phyloP scores from a whole-genome alignment of 148 eudicot genomes.

The Bassia scoparia region DNA sequence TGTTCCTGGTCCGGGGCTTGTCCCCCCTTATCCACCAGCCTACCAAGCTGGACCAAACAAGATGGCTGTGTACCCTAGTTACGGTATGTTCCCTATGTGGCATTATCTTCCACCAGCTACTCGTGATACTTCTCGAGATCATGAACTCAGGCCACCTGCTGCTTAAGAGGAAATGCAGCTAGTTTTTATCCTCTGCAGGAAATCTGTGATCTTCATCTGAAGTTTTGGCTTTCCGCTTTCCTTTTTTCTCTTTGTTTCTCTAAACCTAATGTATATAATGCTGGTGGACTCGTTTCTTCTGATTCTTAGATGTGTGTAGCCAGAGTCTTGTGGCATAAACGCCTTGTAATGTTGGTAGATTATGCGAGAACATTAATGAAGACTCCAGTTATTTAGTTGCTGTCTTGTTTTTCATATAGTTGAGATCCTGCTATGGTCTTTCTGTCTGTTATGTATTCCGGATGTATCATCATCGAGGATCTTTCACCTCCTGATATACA shows the following conservation, averaged over 20 bases:
- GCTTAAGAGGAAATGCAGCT: conserved; percentile 40
- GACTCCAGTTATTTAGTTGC: conserved; percentile 1
- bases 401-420: background rate
- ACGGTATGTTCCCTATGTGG: conserved; percentile 84
- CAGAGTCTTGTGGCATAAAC: conserved; percentile 6
- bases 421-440: background rate
- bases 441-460: background rate
- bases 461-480: background rate
- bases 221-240: conserved; percentile 23
- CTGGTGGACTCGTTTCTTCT: conserved; percentile 8
- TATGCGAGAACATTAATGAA: conserved; percentile 17
- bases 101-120: conserved; percentile 66
- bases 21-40: conserved; percentile 48
- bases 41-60: conserved; percentile 59
- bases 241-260: background rate
- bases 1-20: conserved; percentile 39
- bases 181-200: conserved; percentile 1
- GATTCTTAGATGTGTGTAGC: conserved; percentile 10
- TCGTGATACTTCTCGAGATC: conserved; percentile 76
- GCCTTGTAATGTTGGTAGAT: conserved; percentile 18
- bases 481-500: background rate
- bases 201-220: conserved; percentile 4
- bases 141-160: conserved; percentile 91
- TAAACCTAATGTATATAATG: conserved; percentile 29
- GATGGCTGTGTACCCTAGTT: conserved; percentile 69